Base-by-base conservation (phyloP, 2,329 filamentous ascomycete species). In the Colletotrichum melonis region DNA sequence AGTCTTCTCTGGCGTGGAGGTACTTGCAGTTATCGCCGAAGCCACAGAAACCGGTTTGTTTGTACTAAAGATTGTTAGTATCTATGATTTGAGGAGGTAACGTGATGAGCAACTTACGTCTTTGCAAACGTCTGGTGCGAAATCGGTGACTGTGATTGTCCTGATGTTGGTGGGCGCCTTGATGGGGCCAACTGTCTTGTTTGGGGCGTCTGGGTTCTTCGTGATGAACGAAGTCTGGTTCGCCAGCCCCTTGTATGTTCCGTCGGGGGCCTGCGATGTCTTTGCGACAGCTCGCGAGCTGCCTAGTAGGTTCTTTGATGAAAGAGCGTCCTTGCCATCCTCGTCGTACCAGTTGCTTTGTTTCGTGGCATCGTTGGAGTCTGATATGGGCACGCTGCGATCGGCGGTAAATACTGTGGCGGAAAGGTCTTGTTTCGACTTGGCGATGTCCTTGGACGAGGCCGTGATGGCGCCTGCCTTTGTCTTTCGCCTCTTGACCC, bases 51-150 rank as follows among this genome's bases (percentile, higher is more conserved):
- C 90, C 92, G 26, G 85, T 94, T 76, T 78, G 75, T 72, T 83
- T 82, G 70, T 81, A 81, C 38, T 42, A 42, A 42, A 19, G 5
- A 19, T 42, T 19, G 16, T 42, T 42, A 42, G 16, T 42, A 42
- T 42, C 6, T 19, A 42, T 42, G 14, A 42, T 19, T 38, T 42
- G 14, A 12, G 38, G 16, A 42, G 38, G 38, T 42, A 4, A 42
- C 38, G 6, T 42, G 38, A 19, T 19, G 38, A 3, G 6, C 14
- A 16, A 42, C 38, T 42, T 42, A 42, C 38, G 63, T 98, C 97
- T 82, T 98, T 98, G 84, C 97, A 99, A 0, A 97, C 94, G 76
- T 98, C 96, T 0, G 96, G 95, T 0, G 94, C 93, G 80, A 94
- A 98, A 80, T 99, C 97, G 38, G 92, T 97, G 7, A 96, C 89